These are phyloP conservation scores for Dendrobium huoshanense DNA, from an alignment of 106 monocot species.

Conservation along the genomic window DNA sequence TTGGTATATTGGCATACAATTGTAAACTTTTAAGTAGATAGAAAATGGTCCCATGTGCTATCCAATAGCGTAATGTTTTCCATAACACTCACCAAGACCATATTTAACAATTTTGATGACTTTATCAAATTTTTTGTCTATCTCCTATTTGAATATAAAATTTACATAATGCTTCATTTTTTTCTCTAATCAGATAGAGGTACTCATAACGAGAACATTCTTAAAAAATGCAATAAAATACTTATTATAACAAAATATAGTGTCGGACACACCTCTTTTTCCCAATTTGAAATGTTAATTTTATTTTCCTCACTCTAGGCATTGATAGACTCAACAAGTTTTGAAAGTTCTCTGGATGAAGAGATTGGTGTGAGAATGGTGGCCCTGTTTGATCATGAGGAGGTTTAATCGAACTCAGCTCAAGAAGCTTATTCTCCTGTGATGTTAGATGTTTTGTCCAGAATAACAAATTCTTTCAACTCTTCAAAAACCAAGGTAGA, in stretches of 20 bases:
- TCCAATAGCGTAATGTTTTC: background rate
- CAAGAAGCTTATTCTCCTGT: too few species aligned
- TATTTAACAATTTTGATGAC: background rate
- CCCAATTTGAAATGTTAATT: too few species aligned
- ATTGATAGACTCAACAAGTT: too few species aligned
- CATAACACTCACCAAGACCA: background rate
- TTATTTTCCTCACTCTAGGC: too few species aligned
- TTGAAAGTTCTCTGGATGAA: too few species aligned
- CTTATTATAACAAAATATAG: background rate
- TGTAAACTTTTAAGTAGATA: background rate
- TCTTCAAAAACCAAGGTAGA: slow-evolving; percentile 50
- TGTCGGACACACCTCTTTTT: too few species aligned
- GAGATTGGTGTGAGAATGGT: too few species aligned
- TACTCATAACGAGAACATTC: background rate
- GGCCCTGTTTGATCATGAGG: too few species aligned
- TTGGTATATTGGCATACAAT: background rate
- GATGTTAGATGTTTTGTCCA: too few species aligned
- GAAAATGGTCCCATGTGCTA: background rate
- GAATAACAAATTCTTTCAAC: slow-evolving; percentile 72
- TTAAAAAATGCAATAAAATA: background rate
- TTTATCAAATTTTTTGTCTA: background rate
- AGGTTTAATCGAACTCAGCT: too few species aligned
- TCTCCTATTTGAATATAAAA: background rate
- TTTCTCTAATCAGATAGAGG: background rate
- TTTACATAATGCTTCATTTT: background rate